Conservation (phyloP, 2,329 filamentous ascomycete species). For the Neophaeococcomyces aloes region DNA sequence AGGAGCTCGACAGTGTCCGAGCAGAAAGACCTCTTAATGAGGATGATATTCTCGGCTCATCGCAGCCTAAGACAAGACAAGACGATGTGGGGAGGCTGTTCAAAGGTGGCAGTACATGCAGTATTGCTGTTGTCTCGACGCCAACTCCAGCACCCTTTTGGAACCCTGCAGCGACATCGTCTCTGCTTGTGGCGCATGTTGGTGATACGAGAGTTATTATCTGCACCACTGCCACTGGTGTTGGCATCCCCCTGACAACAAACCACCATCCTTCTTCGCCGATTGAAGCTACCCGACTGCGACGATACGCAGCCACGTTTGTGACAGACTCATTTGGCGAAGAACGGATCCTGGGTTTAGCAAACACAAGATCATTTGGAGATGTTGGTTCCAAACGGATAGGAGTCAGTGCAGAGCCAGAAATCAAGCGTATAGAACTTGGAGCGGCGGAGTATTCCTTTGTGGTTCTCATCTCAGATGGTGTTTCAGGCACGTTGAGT, state of each 20-base stretch:
- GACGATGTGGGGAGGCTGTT: slow-evolving; percentile 46
- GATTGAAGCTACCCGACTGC: slow-evolving; percentile 68
- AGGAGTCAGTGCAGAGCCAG: slow-evolving; percentile 87
- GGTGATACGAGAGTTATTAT: slow-evolving; percentile 87
- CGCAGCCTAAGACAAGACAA: slow-evolving; percentile 28
- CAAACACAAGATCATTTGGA: slow-evolving; percentile 88
- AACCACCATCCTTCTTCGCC: slow-evolving; percentile 91
- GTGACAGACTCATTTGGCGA: slow-evolving; percentile 96
- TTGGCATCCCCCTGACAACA: slow-evolving; percentile 69
- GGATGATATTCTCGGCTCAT: slow-evolving; percentile 51
- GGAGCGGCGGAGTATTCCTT: slow-evolving; percentile 79
- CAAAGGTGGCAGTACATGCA: slow-evolving; percentile 87
- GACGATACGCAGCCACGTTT: slow-evolving; percentile 75
- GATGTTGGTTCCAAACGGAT: slow-evolving; percentile 87
- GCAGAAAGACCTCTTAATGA: slow-evolving; percentile 72
- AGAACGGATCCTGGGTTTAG: slow-evolving; percentile 84
- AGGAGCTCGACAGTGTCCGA: slow-evolving; percentile 51
- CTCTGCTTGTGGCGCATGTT: slow-evolving; percentile 77
- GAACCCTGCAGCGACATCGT: slow-evolving; percentile 79
- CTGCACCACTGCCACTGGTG: slow-evolving; percentile 73
- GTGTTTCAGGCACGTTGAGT: slow-evolving; percentile 70
- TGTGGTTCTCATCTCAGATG: slow-evolving; percentile 77
- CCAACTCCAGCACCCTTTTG: slow-evolving; percentile 87
- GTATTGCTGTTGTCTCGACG: slow-evolving; percentile 80
- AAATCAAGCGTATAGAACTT: slow-evolving; percentile 69